These are phyloP conservation scores for Suillus tomentosus DNA, from an alignment of 768 basidiomycete species.

Conservation along the genomic window DNA sequence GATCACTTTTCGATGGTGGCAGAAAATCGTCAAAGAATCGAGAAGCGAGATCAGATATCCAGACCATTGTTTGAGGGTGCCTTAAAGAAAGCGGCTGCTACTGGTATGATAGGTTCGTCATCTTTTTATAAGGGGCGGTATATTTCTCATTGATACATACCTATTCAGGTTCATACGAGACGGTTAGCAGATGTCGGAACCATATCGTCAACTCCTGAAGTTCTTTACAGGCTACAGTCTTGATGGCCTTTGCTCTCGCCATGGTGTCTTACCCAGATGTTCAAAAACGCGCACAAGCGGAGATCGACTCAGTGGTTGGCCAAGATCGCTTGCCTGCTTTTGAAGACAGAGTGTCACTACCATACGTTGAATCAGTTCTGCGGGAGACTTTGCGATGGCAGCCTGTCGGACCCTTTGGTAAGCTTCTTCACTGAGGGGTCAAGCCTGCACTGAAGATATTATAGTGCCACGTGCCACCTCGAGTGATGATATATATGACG, in stretches of 20 bases:
- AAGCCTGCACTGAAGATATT: background rate
- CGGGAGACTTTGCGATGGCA: conserved; percentile 6
- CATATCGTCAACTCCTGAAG: background rate
- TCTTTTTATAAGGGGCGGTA: background rate
- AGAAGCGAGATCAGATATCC: conserved; percentile 10
- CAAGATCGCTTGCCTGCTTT: background rate
- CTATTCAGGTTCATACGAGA: conserved; percentile 24
- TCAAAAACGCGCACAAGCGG: conserved; percentile 20
- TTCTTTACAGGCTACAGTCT: conserved; percentile 14
- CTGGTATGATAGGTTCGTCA: conserved; percentile 19
- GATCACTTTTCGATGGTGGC: conserved; percentile 15
- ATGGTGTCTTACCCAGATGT: conserved; percentile 17
- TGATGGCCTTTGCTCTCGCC: conserved; percentile 12
- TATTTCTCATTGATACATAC: background rate
- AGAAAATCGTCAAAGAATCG: conserved; percentile 19
- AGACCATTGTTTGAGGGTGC: conserved; percentile 10
- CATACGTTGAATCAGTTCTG: conserved; percentile 3
- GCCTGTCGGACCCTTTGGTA: background rate
- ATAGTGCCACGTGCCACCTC: conserved; percentile 4
- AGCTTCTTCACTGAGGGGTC: background rate
- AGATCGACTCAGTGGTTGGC: conserved; percentile 17
- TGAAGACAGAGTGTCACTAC: conserved; percentile 1
- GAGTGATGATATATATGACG: conserved; percentile 41
- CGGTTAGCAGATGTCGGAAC: conserved; percentile 12
- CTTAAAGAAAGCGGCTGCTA: conserved; percentile 16